Conservation (phyloP, 75 land plant species). For the Selaginella tamariscina region DNA sequence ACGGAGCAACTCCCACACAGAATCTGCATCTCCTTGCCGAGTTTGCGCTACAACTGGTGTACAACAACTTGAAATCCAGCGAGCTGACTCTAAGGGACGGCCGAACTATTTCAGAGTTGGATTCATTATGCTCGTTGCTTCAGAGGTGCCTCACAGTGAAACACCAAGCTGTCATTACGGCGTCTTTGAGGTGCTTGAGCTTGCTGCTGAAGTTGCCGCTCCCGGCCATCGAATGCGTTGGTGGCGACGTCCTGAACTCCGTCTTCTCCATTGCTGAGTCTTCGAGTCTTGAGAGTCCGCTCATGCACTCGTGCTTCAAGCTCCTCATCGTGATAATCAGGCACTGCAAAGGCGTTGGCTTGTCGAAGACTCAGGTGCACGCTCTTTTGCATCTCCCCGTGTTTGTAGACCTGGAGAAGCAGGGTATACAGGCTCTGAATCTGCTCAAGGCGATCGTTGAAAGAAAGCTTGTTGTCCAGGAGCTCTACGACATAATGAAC, state of each 20-base stretch:
- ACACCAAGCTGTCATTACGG: slow-evolving; percentile 54
- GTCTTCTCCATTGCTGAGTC: slow-evolving; percentile 56
- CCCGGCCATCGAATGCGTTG: slow-evolving; percentile 42
- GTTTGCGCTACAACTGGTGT: slow-evolving; percentile 59
- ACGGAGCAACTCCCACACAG: background rate
- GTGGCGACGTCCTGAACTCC: slow-evolving; percentile 33
- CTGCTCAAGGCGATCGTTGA: slow-evolving; percentile 68
- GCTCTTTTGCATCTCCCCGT: slow-evolving; percentile 59
- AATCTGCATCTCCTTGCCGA: slow-evolving; percentile 49
- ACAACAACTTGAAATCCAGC: slow-evolving; percentile 37
- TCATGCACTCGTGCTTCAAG: slow-evolving; percentile 57
- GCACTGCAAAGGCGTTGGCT: slow-evolving; percentile 33
- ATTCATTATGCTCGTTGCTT: slow-evolving; percentile 53
- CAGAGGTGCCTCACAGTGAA: slow-evolving; percentile 50
- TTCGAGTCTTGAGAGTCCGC: slow-evolving; percentile 29
- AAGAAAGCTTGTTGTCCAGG: slow-evolving; percentile 69
- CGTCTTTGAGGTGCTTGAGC: slow-evolving; percentile 48
- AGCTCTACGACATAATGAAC: slow-evolving; percentile 73
- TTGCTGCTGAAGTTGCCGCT: slow-evolving; percentile 53
- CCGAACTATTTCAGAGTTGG: slow-evolving; percentile 51
- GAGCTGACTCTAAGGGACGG: slow-evolving; percentile 39
- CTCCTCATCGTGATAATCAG: slow-evolving; percentile 51
- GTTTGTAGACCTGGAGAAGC: slow-evolving; percentile 65
- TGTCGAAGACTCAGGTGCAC: slow-evolving; percentile 56
- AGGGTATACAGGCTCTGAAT: slow-evolving; percentile 46